These are phyloP conservation scores for Cystobasidium onofrii DNA, from an alignment of 768 basidiomycete species.

Conservation along the genomic window DNA sequence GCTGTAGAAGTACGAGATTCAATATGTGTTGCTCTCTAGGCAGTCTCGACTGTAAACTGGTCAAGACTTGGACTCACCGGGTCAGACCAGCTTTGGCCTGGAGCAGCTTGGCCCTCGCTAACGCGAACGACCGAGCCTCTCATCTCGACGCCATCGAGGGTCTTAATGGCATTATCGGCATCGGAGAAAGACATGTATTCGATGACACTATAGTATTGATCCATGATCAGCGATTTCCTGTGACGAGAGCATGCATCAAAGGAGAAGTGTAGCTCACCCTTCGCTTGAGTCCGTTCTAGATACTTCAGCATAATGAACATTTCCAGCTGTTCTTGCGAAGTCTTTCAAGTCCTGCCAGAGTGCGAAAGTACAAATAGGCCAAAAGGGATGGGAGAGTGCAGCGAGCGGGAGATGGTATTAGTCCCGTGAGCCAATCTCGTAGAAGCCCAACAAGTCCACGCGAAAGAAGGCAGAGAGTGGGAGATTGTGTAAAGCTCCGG, in stretches of 20 bases:
- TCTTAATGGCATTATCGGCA: slow-evolving; percentile 80
- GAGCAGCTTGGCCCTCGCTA: slow-evolving; percentile 34
- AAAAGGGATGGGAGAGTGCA: neutral
- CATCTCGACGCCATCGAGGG: slow-evolving; percentile 77
- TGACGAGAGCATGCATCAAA: neutral
- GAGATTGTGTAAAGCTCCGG: too few relatives aligned
- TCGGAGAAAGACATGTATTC: slow-evolving; percentile 83
- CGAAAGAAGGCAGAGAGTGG: too few relatives aligned
- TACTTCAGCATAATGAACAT: slow-evolving; percentile 88
- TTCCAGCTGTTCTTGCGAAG: slow-evolving; percentile 88
- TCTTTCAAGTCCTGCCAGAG: slow-evolving; percentile 80
- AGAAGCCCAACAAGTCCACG: neutral
- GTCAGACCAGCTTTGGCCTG: slow-evolving; percentile 29
- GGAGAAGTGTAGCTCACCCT: slow-evolving; percentile 58
- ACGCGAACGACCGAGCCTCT: slow-evolving; percentile 75
- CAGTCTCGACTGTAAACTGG: too few relatives aligned
- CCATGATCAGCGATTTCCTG: neutral
- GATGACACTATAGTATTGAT: slow-evolving; percentile 58
- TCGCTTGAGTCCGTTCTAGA: slow-evolving; percentile 75
- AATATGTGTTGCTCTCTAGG: too few relatives aligned
- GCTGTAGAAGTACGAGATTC: too few relatives aligned
- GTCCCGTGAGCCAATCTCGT: neutral
- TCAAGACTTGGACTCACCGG: slow-evolving; percentile 23
- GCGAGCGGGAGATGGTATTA: neutral
- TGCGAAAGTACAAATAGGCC: neutral